A percentile compares a stretch with the other conserved stretches of the same genome.
phyloP scores from a whole-genome alignment of 345 rosid species.

The Melastoma malabathricum region DNA sequence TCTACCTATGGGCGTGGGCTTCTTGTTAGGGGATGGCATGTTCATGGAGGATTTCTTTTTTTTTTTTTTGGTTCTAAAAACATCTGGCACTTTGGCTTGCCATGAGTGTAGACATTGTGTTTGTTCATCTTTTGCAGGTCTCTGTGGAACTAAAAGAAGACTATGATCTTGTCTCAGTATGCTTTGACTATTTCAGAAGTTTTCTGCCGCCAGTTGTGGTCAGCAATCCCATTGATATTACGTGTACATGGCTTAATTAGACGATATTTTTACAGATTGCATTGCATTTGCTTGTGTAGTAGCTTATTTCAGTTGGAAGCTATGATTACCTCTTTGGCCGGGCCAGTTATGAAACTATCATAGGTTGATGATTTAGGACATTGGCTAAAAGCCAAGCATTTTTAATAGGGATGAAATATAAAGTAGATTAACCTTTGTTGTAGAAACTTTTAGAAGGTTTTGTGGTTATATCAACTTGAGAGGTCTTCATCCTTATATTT shows the following conservation, averaged over 20 bases:
- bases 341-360: no score
- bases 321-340: no score
- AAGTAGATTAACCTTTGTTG: no score
- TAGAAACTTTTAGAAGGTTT: no score
- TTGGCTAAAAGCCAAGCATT: no score
- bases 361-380: no score
- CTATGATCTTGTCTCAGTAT: slow-evolving; percentile 29
- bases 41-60: slow-evolving; percentile 22
- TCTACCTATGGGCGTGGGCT: slow-evolving; percentile 1
- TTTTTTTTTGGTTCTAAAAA: slow-evolving; percentile 28
- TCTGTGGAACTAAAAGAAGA: slow-evolving; percentile 24
- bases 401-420: no score
- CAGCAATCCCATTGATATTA: slow-evolving; percentile 37
- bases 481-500: no score
- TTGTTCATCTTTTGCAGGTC: slow-evolving; percentile 54
- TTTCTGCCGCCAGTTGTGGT: slow-evolving; percentile 34
- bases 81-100: slow-evolving; percentile 27
- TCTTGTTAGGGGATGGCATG: slow-evolving; percentile 8
- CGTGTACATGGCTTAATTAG: slow-evolving; percentile 21
- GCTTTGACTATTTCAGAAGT: slow-evolving; percentile 31
- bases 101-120: slow-evolving; percentile 30
- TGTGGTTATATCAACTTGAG: no score
- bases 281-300: neutral
- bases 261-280: no score
- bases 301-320: no score